Percentiles rank a stretch among this genome's conserved stretches.
Evolutionary conservation across 208 protist species (phyloP).

Genomic region (Lotmaria passim): DNA sequence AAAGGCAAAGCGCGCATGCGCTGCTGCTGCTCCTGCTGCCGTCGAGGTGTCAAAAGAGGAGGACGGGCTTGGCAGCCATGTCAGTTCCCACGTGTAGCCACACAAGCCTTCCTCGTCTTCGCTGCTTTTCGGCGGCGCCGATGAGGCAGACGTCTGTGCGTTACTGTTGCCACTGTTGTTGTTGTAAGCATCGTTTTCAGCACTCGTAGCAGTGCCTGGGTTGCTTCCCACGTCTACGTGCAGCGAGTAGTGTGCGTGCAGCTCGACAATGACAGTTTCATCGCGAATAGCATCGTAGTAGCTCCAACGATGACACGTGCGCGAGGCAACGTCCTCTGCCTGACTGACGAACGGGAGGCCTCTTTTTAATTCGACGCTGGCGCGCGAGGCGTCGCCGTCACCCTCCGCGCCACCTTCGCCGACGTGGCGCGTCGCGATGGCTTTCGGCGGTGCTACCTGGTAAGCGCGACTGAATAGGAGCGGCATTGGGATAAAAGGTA

Average conservation of each 20-base stretch:
- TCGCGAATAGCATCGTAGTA: slow-evolving; percentile 16
- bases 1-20: slow-evolving; percentile 20
- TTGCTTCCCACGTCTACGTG: slow-evolving; percentile 20
- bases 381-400: too few relatives aligned
- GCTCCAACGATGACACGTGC: slow-evolving; percentile 32
- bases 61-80: slow-evolving; percentile 28
- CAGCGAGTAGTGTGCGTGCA: slow-evolving; percentile 31
- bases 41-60: too few relatives aligned
- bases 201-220: too few relatives aligned
- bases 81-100: slow-evolving; percentile 34
- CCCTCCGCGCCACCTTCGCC: neutral
- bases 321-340: neutral
- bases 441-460: neutral
- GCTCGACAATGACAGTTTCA: slow-evolving; percentile 34
- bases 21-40: slow-evolving; percentile 4
- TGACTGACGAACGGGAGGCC: neutral
- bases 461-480: neutral
- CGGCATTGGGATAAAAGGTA: neutral
- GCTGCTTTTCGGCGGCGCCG: neutral
- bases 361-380: neutral
- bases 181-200: neutral
- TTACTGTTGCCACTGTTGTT: neutral
- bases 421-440: neutral
- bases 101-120: slow-evolving; percentile 27
- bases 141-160: neutral